Evolutionary conservation across 164 flowering plant species (phyloP), one percentile per base, ranked within the genome.

Genomic region (Magnolia sinica): DNA sequence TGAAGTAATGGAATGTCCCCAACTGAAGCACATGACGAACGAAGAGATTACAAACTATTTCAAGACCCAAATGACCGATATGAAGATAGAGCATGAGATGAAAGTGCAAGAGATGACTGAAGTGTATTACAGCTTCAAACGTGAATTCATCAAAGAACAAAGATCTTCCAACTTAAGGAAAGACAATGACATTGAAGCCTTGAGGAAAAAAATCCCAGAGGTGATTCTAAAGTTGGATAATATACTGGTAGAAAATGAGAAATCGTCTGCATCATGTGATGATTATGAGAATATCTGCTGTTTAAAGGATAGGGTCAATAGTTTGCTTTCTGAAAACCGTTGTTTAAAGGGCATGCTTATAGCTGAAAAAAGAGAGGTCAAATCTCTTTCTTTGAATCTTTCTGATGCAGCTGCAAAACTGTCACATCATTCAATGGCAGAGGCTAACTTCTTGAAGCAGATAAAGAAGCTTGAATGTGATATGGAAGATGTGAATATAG

Each of bases 81-180:
- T 91, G 91, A 94, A 85, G 84, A 88, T 95, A 85, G 82, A 85
- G 63, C 91, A 90, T 79, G 99, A 96, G 69, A 83, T 87, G 20
- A 76, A 24, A 14, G 79, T 91, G 78, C 91, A 84, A 20, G 83
- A 81, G 73, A 76, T 80, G 81, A 90, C 93, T 45, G 97, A 96
- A 72, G 82, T 88, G 8, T 81, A 74, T 80, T 90, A 85, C 76
- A 76, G 76, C 14, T 85, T 90, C 49, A 92, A 78, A 81, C 76
- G 98, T 68, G 92, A 90, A 70, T 79, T 76, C 74, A 80, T 94
- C 71, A 92, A 84, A 63, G 90, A 85, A 83, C 86, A 80, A 63
- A 87, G 88, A 0, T 87, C 88, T 67, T 74, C 82, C 69, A 71
- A 81, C 18, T 20, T 77, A 63, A 87, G 76, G 81, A 92, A 87